Conservation (phyloP, 2,329 filamentous ascomycete species). For the Hypoxylon sp. region DNA sequence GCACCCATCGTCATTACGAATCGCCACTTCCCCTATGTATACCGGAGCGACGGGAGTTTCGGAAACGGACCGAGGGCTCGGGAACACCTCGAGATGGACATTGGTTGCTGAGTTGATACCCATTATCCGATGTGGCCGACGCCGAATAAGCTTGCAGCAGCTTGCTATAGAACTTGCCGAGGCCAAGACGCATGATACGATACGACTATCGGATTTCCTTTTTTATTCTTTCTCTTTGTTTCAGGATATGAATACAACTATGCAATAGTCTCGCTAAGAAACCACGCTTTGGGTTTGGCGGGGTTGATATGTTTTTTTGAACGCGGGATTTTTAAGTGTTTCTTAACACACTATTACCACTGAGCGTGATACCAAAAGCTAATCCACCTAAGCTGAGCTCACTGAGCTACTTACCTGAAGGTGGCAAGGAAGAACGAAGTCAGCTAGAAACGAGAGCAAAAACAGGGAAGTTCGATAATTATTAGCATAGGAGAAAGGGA, state of each 20-base stretch:
- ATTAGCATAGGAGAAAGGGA: background rate
- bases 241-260: slow-evolving; percentile 26
- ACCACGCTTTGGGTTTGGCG: slow-evolving; percentile 33
- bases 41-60: slow-evolving; percentile 28
- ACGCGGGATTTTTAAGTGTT: slow-evolving; percentile 32
- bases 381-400: slow-evolving; percentile 11
- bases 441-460: slow-evolving; percentile 19
- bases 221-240: slow-evolving; percentile 17
- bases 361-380: slow-evolving; percentile 18
- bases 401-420: slow-evolving; percentile 17
- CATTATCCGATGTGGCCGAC: slow-evolving; percentile 31
- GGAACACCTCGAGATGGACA: slow-evolving; percentile 25
- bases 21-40: slow-evolving; percentile 34
- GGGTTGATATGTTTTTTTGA: slow-evolving; percentile 24
- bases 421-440: slow-evolving; percentile 15
- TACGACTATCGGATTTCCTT: slow-evolving; percentile 23
- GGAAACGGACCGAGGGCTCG: slow-evolving; percentile 27
- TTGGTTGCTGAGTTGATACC: slow-evolving; percentile 40
- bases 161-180: slow-evolving; percentile 25
- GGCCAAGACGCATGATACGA: slow-evolving; percentile 30
- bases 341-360: background rate
- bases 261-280: slow-evolving; percentile 28
- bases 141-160: slow-evolving; percentile 34
- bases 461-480: no score
- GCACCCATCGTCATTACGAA: slow-evolving; percentile 27